A percentile compares a stretch with the other conserved stretches of the same genome.
Evolutionary conservation across 331 rosid species (phyloP).

Genomic region (Telfairia occidentalis): DNA sequence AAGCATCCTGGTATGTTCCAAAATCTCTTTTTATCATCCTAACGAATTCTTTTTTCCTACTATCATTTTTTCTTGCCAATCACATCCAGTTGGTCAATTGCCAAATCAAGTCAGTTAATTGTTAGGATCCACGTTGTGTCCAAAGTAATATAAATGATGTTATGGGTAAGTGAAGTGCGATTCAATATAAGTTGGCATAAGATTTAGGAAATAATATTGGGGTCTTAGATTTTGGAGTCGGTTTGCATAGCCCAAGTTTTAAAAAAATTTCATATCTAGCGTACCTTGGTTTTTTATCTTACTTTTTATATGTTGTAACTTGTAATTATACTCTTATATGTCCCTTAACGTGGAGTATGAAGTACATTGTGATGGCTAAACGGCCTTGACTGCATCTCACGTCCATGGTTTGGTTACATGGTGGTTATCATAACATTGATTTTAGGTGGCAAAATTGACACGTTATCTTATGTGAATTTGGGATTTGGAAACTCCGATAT

Average conservation of each 20-base stretch:
- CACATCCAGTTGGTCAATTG: background rate
- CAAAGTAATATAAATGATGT: background rate
- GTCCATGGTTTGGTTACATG: background rate
- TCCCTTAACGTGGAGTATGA: background rate
- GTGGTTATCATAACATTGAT: background rate
- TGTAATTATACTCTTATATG: background rate
- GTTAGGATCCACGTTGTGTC: background rate
- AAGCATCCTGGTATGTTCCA: conserved; percentile 68
- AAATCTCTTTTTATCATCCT: background rate
- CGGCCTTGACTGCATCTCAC: background rate
- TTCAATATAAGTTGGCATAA: background rate
- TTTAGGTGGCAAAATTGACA: background rate
- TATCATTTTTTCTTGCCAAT: background rate
- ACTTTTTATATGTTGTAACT: background rate
- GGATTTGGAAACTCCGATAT: background rate
- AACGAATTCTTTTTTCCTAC: background rate
- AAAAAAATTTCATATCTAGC: background rate
- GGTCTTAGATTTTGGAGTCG: background rate
- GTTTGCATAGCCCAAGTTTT: background rate
- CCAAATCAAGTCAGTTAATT: background rate
- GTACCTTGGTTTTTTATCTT: background rate
- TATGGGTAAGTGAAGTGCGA: background rate
- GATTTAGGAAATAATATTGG: background rate
- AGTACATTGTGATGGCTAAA: background rate
- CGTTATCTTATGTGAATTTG: background rate